Conservation (phyloP, 208 protist genomes). For the Trypanosoma cruzi region DNA sequence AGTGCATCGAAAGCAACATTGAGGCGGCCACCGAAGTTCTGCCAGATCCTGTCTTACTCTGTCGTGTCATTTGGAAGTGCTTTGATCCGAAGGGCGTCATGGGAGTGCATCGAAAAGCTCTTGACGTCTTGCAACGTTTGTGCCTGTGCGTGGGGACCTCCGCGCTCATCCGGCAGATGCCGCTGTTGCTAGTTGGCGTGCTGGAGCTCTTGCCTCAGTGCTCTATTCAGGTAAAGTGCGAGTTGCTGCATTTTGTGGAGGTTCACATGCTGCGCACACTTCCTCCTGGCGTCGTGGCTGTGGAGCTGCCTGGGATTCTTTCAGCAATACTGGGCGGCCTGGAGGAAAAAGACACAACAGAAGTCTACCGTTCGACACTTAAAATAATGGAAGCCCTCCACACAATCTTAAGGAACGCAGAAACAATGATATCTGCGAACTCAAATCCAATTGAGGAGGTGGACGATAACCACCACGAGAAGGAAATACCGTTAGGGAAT, state of each 20-base stretch:
- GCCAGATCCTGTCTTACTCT: slow-evolving; percentile 42
- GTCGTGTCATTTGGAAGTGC: slow-evolving; percentile 39
- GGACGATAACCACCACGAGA: neutral
- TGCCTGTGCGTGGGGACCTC: slow-evolving; percentile 7
- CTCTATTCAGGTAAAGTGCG: slow-evolving; percentile 38
- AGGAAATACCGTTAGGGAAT: neutral
- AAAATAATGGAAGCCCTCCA: slow-evolving; percentile 34
- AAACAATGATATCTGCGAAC: neutral
- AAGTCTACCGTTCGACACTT: slow-evolving; percentile 49
- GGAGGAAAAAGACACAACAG: slow-evolving; percentile 60
- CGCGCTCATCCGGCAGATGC: slow-evolving; percentile 26
- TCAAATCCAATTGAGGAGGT: neutral
- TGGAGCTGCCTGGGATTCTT: slow-evolving; percentile 44
- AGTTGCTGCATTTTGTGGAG: slow-evolving; percentile 38
- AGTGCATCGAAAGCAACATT: slow-evolving; percentile 29
- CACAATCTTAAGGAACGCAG: neutral
- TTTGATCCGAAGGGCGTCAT: slow-evolving; percentile 52
- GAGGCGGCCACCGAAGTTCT: slow-evolving; percentile 33
- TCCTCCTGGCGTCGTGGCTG: slow-evolving; percentile 25
- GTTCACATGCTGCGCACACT: slow-evolving; percentile 33
- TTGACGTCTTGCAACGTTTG: slow-evolving; percentile 42
- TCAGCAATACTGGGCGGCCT: slow-evolving; percentile 44
- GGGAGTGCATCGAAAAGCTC: slow-evolving; percentile 73
- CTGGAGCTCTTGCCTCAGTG: slow-evolving; percentile 43
- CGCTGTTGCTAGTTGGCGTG: slow-evolving; percentile 29